A percentile compares a stretch with the other conserved stretches of the same genome.
Evolutionary conservation across 345 rosid species (phyloP).

Genomic region (Erysimum cheiranthoides): DNA sequence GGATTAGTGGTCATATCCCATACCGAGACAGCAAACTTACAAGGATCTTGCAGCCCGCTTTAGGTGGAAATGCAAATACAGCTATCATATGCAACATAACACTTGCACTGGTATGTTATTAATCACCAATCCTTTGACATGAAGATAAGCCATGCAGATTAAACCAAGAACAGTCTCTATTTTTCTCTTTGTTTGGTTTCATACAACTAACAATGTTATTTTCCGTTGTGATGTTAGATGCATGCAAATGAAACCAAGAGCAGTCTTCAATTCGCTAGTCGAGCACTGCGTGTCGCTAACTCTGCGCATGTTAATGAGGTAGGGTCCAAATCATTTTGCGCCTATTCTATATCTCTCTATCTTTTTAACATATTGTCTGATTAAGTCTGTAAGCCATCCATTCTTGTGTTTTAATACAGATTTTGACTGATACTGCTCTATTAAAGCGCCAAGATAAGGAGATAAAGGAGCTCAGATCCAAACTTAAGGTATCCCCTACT

Average conservation of each 20-base stretch:
- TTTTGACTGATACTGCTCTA: slow-evolving; percentile 92
- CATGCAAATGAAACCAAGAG: slow-evolving; percentile 98
- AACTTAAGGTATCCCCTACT: slow-evolving; percentile 79
- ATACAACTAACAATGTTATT: slow-evolving; percentile 7
- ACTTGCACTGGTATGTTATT: slow-evolving; percentile 76
- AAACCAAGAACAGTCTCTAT: slow-evolving; percentile 80
- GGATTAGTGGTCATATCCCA: slow-evolving; percentile 90
- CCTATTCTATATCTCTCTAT: slow-evolving; percentile 3
- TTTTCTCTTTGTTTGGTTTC: slow-evolving; percentile 47
- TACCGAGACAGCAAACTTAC: slow-evolving; percentile 98
- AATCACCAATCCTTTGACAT: slow-evolving; percentile 10
- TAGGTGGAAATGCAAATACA: slow-evolving; percentile 99
- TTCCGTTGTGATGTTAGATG: slow-evolving; percentile 57
- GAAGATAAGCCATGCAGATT: slow-evolving; percentile 59
- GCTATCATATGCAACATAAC: slow-evolving; percentile 98
- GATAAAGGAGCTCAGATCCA: slow-evolving; percentile 95
- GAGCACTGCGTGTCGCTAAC: slow-evolving; percentile 90
- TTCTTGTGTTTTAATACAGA: slow-evolving; percentile 50
- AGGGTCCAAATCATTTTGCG: slow-evolving; percentile 34
- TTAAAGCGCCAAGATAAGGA: slow-evolving; percentile 97
- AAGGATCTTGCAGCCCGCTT: slow-evolving; percentile 93
- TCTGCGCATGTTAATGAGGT: slow-evolving; percentile 98
- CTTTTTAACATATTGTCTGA: slow-evolving; percentile 10
- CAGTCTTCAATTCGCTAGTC: slow-evolving; percentile 95
- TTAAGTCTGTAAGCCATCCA: slow-evolving; percentile 1